phyloP scores from a whole-genome alignment of 1,139 yeast species.

The Sugiyamaella paludigena region DNA sequence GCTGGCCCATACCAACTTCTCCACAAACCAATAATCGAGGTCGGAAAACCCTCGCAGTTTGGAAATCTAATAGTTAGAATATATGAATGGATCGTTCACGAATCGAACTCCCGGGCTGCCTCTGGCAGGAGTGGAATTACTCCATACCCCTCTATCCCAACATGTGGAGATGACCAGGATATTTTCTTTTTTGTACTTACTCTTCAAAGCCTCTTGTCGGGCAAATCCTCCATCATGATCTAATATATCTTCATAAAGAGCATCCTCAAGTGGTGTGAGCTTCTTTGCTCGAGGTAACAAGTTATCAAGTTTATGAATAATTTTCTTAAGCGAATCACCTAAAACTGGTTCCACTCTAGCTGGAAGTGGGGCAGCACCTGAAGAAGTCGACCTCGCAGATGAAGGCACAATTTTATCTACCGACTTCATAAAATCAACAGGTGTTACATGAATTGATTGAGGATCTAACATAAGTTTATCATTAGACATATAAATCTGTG shows the following conservation, averaged over 20 bases:
- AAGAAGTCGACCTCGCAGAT: constrained; percentile 79
- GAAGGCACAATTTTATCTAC: constrained; percentile 88
- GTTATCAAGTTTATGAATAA: constrained; percentile 51
- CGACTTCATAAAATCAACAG: constrained; percentile 85
- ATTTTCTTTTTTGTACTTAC: too few relatives aligned
- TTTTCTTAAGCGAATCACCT: constrained; percentile 46
- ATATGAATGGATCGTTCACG: neutral
- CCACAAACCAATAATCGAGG: constrained; percentile 82
- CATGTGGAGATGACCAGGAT: too few relatives aligned
- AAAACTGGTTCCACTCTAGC: constrained; percentile 65
- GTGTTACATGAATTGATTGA: constrained; percentile 65
- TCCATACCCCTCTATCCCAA: too few relatives aligned
- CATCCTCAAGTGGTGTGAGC: constrained; percentile 64
- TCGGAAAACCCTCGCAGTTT: constrained; percentile 68
- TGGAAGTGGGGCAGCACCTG: constrained; percentile 78
- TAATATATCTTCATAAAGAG: constrained; percentile 60
- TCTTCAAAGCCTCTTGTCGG: constrained; percentile 59
- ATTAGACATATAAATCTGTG: constrained; percentile 81
- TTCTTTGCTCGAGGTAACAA: constrained; percentile 65
- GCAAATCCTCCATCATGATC: constrained; percentile 66
- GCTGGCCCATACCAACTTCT: constrained; percentile 81
- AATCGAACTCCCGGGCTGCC: neutral
- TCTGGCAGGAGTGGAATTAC: too few relatives aligned
- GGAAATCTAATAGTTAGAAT: constrained; percentile 30
- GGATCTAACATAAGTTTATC: constrained; percentile 78